Percentiles rank a stretch among this genome's conserved stretches.
Conservation (phyloP, 202 grass and related monocot species). For the Digitaria exilis region DNA sequence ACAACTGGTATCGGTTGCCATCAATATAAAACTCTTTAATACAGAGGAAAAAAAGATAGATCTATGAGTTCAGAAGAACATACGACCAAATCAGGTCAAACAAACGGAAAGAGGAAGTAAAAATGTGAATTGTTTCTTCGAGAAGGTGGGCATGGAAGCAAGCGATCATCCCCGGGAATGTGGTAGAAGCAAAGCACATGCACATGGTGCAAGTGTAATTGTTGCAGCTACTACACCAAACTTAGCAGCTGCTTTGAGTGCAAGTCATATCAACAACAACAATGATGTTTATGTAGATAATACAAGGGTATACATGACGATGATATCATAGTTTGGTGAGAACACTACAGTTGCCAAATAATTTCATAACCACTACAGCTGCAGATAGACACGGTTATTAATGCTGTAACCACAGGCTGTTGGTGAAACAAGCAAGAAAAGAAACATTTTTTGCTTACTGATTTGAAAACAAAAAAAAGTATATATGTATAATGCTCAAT, state of each 20-base stretch:
- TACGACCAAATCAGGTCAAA: slow-evolving; percentile 12
- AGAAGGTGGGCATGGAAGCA: neutral
- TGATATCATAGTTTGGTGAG: neutral
- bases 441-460: slow-evolving; percentile 3
- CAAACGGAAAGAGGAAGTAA: neutral
- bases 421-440: neutral
- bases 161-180: neutral
- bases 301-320: neutral
- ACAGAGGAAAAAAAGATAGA: neutral
- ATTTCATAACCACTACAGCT: slow-evolving; percentile 26
- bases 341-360: slow-evolving; percentile 6
- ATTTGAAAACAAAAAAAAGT: neutral
- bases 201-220: slow-evolving; percentile 3
- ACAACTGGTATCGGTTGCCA: neutral
- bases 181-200: neutral
- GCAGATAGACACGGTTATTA: slow-evolving; percentile 14
- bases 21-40: slow-evolving; percentile 8
- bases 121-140: neutral
- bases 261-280: neutral
- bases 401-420: slow-evolving; percentile 30
- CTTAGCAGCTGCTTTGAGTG: slow-evolving; percentile 30
- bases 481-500: slow-evolving; percentile 9
- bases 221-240: slow-evolving; percentile 54
- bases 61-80: neutral
- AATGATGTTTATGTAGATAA: neutral